Evolutionary conservation across 2,329 filamentous ascomycete genomes (phyloP), one percentile per base, ranked within the genome.

Genomic region (Penicillium sp.): DNA sequence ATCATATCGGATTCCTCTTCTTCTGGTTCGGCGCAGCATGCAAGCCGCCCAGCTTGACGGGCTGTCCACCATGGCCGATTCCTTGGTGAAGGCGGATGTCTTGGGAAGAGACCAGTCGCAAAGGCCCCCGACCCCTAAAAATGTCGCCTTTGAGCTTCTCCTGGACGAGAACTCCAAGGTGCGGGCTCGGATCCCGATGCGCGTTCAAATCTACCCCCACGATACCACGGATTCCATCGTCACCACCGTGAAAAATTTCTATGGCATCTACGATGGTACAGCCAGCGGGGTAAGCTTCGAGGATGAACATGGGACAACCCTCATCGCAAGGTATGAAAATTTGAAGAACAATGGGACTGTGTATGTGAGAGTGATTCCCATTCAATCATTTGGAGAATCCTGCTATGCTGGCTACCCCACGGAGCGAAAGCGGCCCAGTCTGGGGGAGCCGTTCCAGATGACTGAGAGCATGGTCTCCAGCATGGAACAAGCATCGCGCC

Each of bases 231-330:
- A 97, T 66, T 96, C 90, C 33, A 98, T 98, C 73, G 88, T 97
- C 55, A 93, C 90, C 11, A 97, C 93, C 1, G 91, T 97, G 65
- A 97, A 95, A 79, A 97, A 96, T 76, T 97, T 97, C 74, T 97
- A 95, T 67, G 93, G 93, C 52, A 80, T 98, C 58, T 96, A 96
- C 68, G 88, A 91, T 56, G 84, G 81, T 53, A 80, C 82, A 59
- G 82, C 82, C 58, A 85, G 85, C 66, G 90, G 93, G 57, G 86
- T 98, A 64, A 95, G 89, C 73, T 97, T 98, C 64, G 91, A 97
- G 72, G 91, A 97, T 69, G 82, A 88, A 55, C 77, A 86, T 61
- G 89, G 88, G 62, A 91, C 87, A 63, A 95, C 87, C 52, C 82
- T 98, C 64, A 97, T 98, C 70, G 90, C 91, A 55, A 83, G 89